These are phyloP conservation scores for Chaetomium strumarium DNA, from an alignment of 2,329 filamentous ascomycete species.

Conservation along the genomic window DNA sequence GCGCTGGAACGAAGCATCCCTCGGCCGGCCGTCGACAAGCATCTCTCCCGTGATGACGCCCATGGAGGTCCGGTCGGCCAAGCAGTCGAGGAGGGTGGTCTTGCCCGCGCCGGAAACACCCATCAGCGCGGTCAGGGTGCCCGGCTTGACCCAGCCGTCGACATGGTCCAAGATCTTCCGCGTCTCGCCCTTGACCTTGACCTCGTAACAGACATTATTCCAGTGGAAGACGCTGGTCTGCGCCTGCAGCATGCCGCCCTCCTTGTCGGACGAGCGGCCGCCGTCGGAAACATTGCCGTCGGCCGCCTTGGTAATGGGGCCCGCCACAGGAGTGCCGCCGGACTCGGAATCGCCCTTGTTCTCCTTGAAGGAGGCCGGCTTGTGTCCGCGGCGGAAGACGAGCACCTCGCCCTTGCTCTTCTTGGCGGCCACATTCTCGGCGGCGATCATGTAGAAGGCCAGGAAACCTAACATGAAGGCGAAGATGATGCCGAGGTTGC, in stretches of 20 bases:
- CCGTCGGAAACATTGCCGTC: conserved; percentile 11
- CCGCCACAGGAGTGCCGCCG: conserved; percentile 43
- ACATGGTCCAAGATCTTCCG: conserved; percentile 78
- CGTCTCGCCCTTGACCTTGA: conserved; percentile 70
- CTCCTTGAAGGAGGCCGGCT: conserved; percentile 33
- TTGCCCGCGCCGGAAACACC: conserved; percentile 91
- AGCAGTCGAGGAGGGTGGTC: conserved; percentile 79
- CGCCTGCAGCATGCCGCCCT: conserved; percentile 37
- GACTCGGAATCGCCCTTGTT: conserved; percentile 57
- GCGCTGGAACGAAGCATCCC: conserved; percentile 79
- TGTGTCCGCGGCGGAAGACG: conserved; percentile 66
- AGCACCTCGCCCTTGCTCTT: conserved; percentile 74
- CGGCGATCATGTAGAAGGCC: conserved; percentile 54
- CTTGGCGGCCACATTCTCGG: conserved; percentile 59
- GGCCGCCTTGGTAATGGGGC: conserved; percentile 30
- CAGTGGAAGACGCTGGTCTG: conserved; percentile 81
- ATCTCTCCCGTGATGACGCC: conserved; percentile 84
- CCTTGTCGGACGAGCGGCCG: conserved; percentile 32
- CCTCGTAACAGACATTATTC: conserved; percentile 71
- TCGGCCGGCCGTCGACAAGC: conserved; percentile 57
- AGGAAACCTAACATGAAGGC: conserved; percentile 60
- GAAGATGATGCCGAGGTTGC: conserved; percentile 64
- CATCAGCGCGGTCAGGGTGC: conserved; percentile 85
- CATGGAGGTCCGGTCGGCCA: conserved; percentile 82
- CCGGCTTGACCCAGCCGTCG: conserved; percentile 90